These are phyloP conservation scores for Candida parachauliodes DNA, from an alignment of 805 yeast genomes.

Conservation along the genomic window DNA sequence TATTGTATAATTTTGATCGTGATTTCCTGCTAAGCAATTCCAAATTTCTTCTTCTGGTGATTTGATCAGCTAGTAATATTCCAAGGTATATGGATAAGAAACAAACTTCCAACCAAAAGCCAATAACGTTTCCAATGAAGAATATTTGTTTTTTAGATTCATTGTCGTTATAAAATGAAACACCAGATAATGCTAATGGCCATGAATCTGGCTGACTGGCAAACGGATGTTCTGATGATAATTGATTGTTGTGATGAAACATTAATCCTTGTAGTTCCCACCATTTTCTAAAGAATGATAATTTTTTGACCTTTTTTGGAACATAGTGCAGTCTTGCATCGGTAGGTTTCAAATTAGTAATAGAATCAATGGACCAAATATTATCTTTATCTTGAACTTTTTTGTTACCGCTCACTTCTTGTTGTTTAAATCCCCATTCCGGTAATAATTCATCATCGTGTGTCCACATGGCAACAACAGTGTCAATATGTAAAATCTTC, in stretches of 20 bases:
- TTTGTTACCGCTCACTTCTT: conserved; percentile 94
- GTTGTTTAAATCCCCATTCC: conserved; percentile 91
- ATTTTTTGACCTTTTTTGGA: conserved; percentile 57
- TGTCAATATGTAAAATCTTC: conserved; percentile 75
- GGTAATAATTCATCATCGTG: conserved; percentile 81
- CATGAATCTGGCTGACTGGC: conserved; percentile 89
- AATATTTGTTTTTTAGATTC: conserved; percentile 70
- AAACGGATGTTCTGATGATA: conserved; percentile 88
- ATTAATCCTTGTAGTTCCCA: conserved; percentile 80
- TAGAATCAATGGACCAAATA: conserved; percentile 72
- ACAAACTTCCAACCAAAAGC: conserved; percentile 81
- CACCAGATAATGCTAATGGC: conserved; percentile 90
- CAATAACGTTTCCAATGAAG: conserved; percentile 85
- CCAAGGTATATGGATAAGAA: conserved; percentile 63
- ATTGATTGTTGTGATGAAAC: conserved; percentile 89
- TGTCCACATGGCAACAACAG: conserved; percentile 93
- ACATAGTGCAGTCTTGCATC: conserved; percentile 62
- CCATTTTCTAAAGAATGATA: conserved; percentile 85
- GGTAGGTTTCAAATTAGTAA: conserved; percentile 48
- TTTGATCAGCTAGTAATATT: conserved; percentile 66
- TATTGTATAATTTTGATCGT: conserved; percentile 70
- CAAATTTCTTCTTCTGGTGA: conserved; percentile 70
- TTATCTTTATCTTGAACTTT: conserved; percentile 64
- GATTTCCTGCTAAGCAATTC: conserved; percentile 55
- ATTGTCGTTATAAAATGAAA: conserved; percentile 89